A percentile compares a stretch with the other conserved stretches of the same genome.
Evolutionary conservation across 2,329 filamentous ascomycete species (phyloP).

Genomic region (Ceratocystis eucalypticola): DNA sequence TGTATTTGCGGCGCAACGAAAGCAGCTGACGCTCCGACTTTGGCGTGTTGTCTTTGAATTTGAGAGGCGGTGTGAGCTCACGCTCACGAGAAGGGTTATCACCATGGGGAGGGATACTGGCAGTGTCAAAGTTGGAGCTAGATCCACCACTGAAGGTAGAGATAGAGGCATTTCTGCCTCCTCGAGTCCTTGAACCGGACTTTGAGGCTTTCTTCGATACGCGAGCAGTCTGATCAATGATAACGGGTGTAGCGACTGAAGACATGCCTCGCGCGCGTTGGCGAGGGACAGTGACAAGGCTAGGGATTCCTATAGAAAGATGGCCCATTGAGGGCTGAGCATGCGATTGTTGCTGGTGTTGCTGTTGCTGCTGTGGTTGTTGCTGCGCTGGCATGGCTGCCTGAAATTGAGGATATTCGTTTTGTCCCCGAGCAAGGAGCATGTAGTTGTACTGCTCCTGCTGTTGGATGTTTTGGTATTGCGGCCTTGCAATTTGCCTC

Average conservation of each 20-base stretch:
- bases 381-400: neutral
- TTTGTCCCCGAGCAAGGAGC: neutral
- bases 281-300: neutral
- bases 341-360: slow-evolving; percentile 25
- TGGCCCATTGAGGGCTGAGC: neutral
- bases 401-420: slow-evolving; percentile 2
- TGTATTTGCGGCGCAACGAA: slow-evolving; percentile 34
- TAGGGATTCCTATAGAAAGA: neutral
- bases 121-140: slow-evolving; percentile 35
- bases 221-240: neutral
- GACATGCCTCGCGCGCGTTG: neutral
- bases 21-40: slow-evolving; percentile 38
- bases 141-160: slow-evolving; percentile 23
- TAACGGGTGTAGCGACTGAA: neutral
- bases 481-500: slow-evolving; percentile 13
- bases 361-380: neutral
- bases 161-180: neutral
- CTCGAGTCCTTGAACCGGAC: neutral
- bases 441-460: neutral
- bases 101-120: slow-evolving; percentile 36
- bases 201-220: neutral
- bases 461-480: slow-evolving; percentile 26
- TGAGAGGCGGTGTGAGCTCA: slow-evolving; percentile 23
- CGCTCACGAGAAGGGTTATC: slow-evolving; percentile 27
- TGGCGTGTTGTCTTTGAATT: slow-evolving; percentile 33